phyloP scores from a whole-genome alignment of 2,329 filamentous ascomycete genomes.

The Cordyceps tenuipes region DNA sequence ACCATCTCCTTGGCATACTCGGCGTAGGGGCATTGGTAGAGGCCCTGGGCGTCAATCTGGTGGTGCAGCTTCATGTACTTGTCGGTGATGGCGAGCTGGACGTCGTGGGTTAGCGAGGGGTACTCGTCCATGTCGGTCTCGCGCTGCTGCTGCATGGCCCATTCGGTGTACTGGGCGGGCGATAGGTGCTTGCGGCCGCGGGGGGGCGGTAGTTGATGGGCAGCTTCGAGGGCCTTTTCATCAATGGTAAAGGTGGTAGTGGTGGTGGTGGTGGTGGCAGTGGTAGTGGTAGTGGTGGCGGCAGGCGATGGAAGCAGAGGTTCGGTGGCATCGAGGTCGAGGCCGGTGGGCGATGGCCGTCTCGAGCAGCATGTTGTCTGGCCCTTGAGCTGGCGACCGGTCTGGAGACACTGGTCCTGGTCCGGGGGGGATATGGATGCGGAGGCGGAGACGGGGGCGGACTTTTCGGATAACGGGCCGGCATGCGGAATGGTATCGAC shows the following conservation, averaged over 20 bases:
- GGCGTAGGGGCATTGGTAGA: slow-evolving; percentile 50
- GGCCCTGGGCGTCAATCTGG: slow-evolving; percentile 43
- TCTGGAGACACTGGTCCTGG: background rate
- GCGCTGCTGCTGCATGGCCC: slow-evolving; percentile 26
- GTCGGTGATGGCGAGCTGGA: slow-evolving; percentile 44
- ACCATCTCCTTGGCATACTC: slow-evolving; percentile 50
- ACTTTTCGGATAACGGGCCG: background rate
- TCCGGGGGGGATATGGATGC: too few relatives aligned
- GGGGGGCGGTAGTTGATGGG: slow-evolving; percentile 4
- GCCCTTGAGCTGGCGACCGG: background rate
- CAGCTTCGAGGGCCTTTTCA: slow-evolving; percentile 1
- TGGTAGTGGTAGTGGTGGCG: background rate
- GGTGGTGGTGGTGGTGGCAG: too few relatives aligned
- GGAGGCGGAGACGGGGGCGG: background rate
- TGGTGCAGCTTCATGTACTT: slow-evolving; percentile 51
- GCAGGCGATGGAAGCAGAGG: background rate
- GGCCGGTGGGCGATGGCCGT: slow-evolving; percentile 4
- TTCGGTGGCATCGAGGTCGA: background rate
- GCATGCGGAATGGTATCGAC: background rate
- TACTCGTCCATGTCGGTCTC: slow-evolving; percentile 30
- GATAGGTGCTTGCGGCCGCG: slow-evolving; percentile 8
- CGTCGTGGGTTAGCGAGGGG: slow-evolving; percentile 44
- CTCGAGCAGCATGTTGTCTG: slow-evolving; percentile 1
- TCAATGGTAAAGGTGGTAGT: background rate
- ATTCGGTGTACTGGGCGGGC: slow-evolving; percentile 26